Evolutionary conservation across 306 rosid species (phyloP), one percentile per base, ranked within the genome.

Genomic region (Medicago ruthenica): DNA sequence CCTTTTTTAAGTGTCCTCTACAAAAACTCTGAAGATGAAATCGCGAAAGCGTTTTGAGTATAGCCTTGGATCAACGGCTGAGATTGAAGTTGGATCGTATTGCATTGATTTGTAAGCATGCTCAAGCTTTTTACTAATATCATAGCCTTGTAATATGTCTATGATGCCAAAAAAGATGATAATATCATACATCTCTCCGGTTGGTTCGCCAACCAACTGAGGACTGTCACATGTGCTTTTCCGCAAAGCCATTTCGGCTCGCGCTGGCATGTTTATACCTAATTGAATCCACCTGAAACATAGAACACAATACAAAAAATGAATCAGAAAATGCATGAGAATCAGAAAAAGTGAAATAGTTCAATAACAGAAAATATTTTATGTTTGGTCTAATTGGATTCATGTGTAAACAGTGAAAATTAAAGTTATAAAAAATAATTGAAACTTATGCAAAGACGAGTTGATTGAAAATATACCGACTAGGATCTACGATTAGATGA

Each of bases 61-160:
- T 70, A 81, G 97, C 84, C 90, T 95, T 11, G 99, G 99, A 90
- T 95, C 99, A 37, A 95, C 97, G 4, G 99, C 97, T 6, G 99
- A 95, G 78, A 95, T 95, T 40, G 93, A 83, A 1, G 97, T 86
- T 45, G 97, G 83, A 44, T 92, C 99, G 31, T 84, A 90, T 24
- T 95, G 99, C 78, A 95, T 37, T 27, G 99, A 92, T 80, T 95
- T 95, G 90, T 90, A 92, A 2, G 97, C 99, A 83, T 95, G 99
- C 84, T 95, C 99, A 16, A 95, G 92, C 88, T 85, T 95, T 79
- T 95, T 95, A 87, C 96, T 92, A 60, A 95, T 92, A 54, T 95
- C 98, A 74, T 95, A 95, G 83, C 89, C 97, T 82, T 95, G 99
- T 27, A 95, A 88, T 81, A 95, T 95, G 90, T 95, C 99, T 59